Percentiles rank a stretch among this genome's conserved stretches.
Evolutionary conservation across 2,329 filamentous ascomycete species (phyloP).

Genomic region (Eurotiales sp.): DNA sequence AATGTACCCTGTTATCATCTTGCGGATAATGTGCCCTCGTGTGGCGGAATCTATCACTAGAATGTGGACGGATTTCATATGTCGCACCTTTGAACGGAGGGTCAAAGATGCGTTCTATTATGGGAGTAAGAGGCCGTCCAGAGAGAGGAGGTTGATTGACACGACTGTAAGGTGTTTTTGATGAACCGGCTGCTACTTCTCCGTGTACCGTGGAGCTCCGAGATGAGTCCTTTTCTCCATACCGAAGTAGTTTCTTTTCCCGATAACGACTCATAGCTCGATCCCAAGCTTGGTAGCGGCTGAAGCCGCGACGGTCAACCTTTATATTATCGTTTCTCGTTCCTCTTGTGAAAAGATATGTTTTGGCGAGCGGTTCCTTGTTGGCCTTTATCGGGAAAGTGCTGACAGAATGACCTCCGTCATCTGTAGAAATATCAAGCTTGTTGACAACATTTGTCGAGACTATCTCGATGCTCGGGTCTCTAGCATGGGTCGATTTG

Average conservation of each 20-base stretch:
- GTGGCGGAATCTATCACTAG: constrained; percentile 2
- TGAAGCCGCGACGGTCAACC: constrained; percentile 43
- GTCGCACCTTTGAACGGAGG: neutral
- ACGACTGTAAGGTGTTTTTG: neutral
- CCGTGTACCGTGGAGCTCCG: neutral
- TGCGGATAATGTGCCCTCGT: neutral
- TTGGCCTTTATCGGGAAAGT: constrained; percentile 27
- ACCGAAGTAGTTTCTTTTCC: constrained; percentile 18
- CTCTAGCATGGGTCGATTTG: constrained; percentile 26
- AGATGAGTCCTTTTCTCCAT: neutral
- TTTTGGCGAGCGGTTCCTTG: constrained; percentile 1
- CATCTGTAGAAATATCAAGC: constrained; percentile 32
- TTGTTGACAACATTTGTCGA: constrained; percentile 37
- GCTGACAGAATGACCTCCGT: constrained; percentile 36
- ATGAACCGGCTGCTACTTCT: neutral
- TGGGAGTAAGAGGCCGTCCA: constrained; percentile 3
- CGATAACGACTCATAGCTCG: constrained; percentile 41
- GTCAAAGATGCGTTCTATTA: constrained; percentile 1
- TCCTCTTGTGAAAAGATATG: neutral
- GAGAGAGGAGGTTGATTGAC: neutral
- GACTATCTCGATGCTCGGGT: constrained; percentile 42
- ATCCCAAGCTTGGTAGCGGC: constrained; percentile 46
- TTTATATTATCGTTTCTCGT: constrained; percentile 23
- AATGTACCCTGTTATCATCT: neutral
- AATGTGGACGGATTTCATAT: constrained; percentile 4